Evolutionary conservation across 169 alveolate genomes (phyloP).

Genomic region (Ichthyophthirius multifiliis): DNA sequence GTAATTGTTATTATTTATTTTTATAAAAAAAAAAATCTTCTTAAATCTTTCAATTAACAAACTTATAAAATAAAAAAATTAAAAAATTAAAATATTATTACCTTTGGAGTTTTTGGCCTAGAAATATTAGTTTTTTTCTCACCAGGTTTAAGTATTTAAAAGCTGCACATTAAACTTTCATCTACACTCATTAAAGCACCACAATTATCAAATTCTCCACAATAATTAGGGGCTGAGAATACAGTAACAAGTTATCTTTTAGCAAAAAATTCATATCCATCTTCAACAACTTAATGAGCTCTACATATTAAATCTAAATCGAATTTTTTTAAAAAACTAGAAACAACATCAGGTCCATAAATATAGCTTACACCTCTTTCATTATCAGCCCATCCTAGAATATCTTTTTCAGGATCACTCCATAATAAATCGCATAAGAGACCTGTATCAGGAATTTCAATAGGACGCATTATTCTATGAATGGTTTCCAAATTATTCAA

Average conservation of each 20-base stretch:
- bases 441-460: constrained; percentile 64
- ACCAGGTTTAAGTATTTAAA: constrained; percentile 91
- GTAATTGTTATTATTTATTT: no score
- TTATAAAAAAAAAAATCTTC: no score
- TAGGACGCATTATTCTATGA: constrained; percentile 68
- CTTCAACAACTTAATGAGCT: constrained; percentile 73
- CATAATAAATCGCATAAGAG: constrained; percentile 72
- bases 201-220: constrained; percentile 45
- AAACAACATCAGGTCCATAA: constrained; percentile 51
- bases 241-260: constrained; percentile 70
- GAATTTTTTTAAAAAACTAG: constrained; percentile 46
- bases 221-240: constrained; percentile 76
- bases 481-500: constrained; percentile 61
- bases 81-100: no score
- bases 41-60: no score
- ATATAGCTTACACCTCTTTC: constrained; percentile 68
- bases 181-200: constrained; percentile 86
- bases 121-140: constrained; percentile 69
- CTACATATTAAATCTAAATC: constrained; percentile 72
- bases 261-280: constrained; percentile 77
- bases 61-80: no score
- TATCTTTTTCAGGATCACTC: constrained; percentile 78
- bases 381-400: constrained; percentile 65
- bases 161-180: constrained; percentile 83
- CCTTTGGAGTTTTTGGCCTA: constrained; percentile 41